phyloP scores from a whole-genome alignment of 192 early-diverging fungal genomes.

The Rhizoclosmatium sp. region DNA sequence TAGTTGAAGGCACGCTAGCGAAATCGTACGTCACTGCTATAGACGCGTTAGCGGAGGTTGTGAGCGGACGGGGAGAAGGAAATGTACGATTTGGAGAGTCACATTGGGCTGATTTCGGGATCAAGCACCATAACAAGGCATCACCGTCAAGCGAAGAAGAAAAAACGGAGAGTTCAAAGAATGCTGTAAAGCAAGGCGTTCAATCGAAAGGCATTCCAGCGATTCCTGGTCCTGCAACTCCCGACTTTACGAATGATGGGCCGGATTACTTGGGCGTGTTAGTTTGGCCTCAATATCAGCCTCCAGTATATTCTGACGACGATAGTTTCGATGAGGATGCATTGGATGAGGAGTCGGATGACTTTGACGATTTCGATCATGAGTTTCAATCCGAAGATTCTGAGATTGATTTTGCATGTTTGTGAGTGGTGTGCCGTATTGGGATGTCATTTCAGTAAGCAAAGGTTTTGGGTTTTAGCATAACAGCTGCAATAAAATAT shows the following conservation, averaged over 20 bases:
- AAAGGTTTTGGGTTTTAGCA: too few relatives aligned
- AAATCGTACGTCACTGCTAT: neutral
- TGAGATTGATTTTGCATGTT: too few relatives aligned
- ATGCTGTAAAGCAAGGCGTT: neutral
- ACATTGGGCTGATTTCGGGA: neutral
- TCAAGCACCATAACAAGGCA: neutral
- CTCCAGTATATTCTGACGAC: conserved; percentile 20
- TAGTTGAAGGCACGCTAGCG: neutral
- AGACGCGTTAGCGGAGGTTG: neutral
- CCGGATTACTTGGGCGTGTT: neutral
- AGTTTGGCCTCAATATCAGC: neutral
- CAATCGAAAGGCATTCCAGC: neutral
- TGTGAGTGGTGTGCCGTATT: too few relatives aligned
- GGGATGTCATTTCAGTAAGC: too few relatives aligned
- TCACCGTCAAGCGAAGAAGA: too few relatives aligned
- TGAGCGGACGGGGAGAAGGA: neutral
- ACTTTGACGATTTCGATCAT: too few relatives aligned
- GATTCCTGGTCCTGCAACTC: conserved; percentile 4
- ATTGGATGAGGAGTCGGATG: too few relatives aligned
- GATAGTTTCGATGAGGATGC: too few relatives aligned
- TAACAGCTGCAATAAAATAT: too few relatives aligned
- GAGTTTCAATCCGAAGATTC: too few relatives aligned
- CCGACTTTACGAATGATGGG: neutral
- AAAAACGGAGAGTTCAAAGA: too few relatives aligned
- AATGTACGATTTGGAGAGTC: neutral